Conservation (phyloP, 2,329 filamentous ascomycete genomes). For the Cephalotrichum gorgonifer region DNA sequence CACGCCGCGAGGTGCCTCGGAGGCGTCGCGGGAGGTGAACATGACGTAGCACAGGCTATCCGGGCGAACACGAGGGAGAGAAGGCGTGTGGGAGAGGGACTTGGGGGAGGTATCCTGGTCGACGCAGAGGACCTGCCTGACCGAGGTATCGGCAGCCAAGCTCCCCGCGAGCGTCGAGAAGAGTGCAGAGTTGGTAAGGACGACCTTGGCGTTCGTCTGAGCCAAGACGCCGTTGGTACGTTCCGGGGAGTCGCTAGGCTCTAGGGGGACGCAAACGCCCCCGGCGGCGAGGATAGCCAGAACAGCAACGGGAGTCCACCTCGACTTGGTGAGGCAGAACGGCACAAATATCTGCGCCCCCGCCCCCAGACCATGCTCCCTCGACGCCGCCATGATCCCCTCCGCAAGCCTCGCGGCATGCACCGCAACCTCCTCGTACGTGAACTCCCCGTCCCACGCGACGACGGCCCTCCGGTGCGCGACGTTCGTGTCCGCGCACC, state of each 20-base stretch:
- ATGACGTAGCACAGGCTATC: constrained; percentile 34
- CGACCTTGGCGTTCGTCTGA: background rate
- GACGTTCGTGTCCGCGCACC: background rate
- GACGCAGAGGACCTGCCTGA: background rate
- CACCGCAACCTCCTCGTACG: background rate
- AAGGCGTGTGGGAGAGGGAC: background rate
- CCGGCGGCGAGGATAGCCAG: background rate
- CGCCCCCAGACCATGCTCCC: background rate
- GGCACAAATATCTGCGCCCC: background rate
- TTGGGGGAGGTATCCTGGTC: background rate
- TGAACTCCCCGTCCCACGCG: background rate
- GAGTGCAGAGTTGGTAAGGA: background rate
- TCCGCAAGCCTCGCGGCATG: background rate
- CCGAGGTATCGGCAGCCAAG: background rate
- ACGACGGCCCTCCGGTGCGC: background rate
- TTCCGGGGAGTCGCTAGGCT: background rate
- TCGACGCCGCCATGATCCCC: too few species aligned
- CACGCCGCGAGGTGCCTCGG: constrained; percentile 54
- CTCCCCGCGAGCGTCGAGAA: background rate
- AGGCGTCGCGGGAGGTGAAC: constrained; percentile 56
- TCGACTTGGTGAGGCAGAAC: background rate
- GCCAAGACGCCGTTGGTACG: background rate
- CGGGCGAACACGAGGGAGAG: background rate
- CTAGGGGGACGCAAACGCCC: background rate
- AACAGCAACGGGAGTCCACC: background rate